Evolutionary conservation across 2,329 filamentous ascomycete genomes (phyloP).

Genomic region (Diaporthe vexans): DNA sequence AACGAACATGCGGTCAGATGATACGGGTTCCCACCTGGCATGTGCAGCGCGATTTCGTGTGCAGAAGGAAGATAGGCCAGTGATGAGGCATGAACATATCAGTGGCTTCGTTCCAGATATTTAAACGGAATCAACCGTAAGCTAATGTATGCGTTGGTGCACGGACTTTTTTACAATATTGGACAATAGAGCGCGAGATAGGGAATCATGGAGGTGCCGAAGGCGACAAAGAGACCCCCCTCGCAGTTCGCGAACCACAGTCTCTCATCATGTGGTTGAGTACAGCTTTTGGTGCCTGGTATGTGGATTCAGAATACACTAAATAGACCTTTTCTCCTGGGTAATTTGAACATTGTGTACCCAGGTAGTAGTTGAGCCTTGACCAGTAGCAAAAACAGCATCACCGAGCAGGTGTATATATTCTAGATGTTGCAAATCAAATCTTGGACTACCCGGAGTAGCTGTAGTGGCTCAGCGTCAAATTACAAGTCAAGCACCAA

Average conservation of each 20-base stretch:
- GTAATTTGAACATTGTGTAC: too few relatives aligned
- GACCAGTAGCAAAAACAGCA: neutral
- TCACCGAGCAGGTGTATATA: neutral
- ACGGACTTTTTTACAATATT: neutral
- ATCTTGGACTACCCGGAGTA: neutral
- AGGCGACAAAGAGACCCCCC: neutral
- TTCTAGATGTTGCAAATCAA: too few relatives aligned
- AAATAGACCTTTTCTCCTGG: too few relatives aligned
- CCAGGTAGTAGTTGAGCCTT: neutral
- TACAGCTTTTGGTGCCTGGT: neutral
- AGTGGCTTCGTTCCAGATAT: neutral
- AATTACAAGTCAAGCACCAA: neutral
- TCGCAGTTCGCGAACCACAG: neutral
- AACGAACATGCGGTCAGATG: neutral
- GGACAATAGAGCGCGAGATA: neutral
- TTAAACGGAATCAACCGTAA: neutral
- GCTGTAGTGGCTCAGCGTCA: neutral
- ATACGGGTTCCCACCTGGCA: constrained; percentile 1
- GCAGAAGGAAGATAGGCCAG: neutral
- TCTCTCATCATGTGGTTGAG: neutral
- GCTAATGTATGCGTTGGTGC: neutral
- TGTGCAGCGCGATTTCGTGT: neutral
- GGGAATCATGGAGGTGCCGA: neutral
- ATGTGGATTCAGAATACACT: neutral
- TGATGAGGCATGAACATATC: neutral